These are phyloP conservation scores for Botrytis cinerea DNA, from an alignment of 2,329 filamentous ascomycete genomes.

Conservation along the genomic window DNA sequence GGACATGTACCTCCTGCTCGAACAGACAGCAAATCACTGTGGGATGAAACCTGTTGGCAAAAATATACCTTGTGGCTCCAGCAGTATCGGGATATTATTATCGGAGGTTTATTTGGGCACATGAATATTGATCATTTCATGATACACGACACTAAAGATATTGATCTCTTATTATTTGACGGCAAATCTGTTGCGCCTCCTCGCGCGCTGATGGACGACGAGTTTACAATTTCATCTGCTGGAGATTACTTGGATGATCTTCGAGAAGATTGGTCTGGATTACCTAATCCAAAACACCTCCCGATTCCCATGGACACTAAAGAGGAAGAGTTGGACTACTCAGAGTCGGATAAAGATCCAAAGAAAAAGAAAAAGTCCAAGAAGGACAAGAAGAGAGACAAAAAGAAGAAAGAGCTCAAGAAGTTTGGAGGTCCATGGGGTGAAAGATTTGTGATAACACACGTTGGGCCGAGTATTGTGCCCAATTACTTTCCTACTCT, in stretches of 20 bases:
- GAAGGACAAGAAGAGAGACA: conserved; percentile 53
- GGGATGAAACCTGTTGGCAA: conserved; percentile 98
- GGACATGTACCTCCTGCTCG: conserved; percentile 92
- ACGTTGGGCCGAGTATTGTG: conserved; percentile 84
- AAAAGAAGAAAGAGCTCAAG: conserved; percentile 57
- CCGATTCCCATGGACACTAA: not conserved
- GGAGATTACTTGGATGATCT: conserved; percentile 78
- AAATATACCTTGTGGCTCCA: conserved; percentile 90
- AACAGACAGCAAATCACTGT: conserved; percentile 79
- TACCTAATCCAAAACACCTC: conserved; percentile 54
- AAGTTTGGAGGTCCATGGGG: conserved; percentile 78
- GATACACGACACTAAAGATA: conserved; percentile 78
- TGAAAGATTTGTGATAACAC: conserved; percentile 79
- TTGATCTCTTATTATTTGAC: conserved; percentile 58
- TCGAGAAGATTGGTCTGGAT: conserved; percentile 71
- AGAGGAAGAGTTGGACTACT: not conserved
- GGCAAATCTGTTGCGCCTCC: conserved; percentile 35
- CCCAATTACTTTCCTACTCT: conserved; percentile 91
- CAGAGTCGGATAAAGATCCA: conserved; percentile 15
- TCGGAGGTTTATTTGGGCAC: conserved; percentile 80
- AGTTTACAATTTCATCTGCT: conserved; percentile 67
- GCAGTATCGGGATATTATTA: conserved; percentile 87
- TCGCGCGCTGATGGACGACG: conserved; percentile 50
- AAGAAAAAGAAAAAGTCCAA: conserved; percentile 49
- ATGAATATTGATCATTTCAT: conserved; percentile 99